These are phyloP conservation scores for Tetraselmis striata DNA, from an alignment of 139 green algal species.

Conservation along the genomic window DNA sequence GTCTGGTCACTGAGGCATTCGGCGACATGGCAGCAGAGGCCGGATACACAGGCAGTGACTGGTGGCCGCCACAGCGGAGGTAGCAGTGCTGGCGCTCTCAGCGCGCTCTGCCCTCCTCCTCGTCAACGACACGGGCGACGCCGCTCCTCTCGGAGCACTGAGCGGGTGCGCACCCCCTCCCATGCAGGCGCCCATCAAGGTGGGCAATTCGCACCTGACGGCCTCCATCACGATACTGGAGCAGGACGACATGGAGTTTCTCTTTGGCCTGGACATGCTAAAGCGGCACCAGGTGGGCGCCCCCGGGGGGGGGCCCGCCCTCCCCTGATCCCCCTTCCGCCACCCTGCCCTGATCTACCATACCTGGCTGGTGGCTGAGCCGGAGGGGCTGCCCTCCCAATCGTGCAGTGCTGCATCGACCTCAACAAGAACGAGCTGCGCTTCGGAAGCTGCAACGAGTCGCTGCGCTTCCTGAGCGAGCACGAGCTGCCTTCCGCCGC, in stretches of 20 bases:
- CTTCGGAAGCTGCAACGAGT: conserved; percentile 50
- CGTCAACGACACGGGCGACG: too few species aligned
- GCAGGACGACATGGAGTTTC: conserved; percentile 77
- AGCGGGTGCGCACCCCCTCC: too few species aligned
- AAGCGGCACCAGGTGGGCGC: conserved; percentile 61
- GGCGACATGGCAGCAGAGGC: too few species aligned
- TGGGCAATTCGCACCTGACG: conserved; percentile 60
- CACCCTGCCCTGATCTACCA: neutral
- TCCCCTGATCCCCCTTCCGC: neutral
- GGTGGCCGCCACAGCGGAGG: too few species aligned
- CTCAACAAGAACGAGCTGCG: conserved; percentile 51
- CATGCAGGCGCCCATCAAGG: conserved; percentile 72
- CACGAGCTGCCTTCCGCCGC: conserved; percentile 17
- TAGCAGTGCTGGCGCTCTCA: too few species aligned
- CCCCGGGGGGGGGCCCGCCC: neutral
- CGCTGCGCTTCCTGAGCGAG: conserved; percentile 75
- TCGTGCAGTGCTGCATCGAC: conserved; percentile 59
- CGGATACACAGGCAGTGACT: too few species aligned
- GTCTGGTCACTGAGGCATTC: too few species aligned
- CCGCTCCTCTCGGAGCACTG: too few species aligned
- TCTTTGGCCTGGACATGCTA: conserved; percentile 97
- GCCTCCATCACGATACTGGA: conserved; percentile 89
- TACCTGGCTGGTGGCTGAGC: neutral
- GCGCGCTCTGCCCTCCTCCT: too few species aligned
- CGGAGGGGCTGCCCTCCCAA: neutral